Evolutionary conservation across 2,329 filamentous ascomycete genomes (phyloP).

Genomic region (Ophiostoma australiae): DNA sequence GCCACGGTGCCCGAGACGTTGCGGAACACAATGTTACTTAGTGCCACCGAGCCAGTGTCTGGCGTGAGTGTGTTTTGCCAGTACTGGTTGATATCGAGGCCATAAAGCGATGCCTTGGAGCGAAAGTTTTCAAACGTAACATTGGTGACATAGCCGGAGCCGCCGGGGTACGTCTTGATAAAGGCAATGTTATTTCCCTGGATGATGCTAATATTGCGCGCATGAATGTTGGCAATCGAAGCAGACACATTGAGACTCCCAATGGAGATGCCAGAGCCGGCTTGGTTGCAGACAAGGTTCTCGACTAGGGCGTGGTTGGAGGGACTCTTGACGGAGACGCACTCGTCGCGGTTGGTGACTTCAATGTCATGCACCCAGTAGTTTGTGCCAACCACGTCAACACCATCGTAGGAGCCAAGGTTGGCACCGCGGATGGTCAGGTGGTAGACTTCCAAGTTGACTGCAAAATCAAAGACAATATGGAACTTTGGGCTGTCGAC

Average conservation of each 20-base stretch:
- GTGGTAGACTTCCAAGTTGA: constrained; percentile 4
- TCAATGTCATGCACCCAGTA: constrained; percentile 12
- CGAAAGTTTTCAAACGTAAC: constrained; percentile 9
- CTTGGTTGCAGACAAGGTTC: constrained; percentile 3
- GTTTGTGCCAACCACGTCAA: constrained; percentile 10
- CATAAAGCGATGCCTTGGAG: constrained; percentile 4
- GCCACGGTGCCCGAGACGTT: neutral
- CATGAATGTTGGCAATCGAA: constrained; percentile 5
- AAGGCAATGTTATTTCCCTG: constrained; percentile 12
- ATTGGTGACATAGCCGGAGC: constrained; percentile 4
- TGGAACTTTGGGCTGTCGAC: constrained; percentile 12
- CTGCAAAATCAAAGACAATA: constrained; percentile 6
- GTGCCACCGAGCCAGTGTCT: neutral
- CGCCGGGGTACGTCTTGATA: constrained; percentile 12
- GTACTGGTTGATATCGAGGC: constrained; percentile 8
- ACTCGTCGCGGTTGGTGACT: constrained; percentile 11
- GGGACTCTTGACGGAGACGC: constrained; percentile 9
- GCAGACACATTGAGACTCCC: constrained; percentile 12
- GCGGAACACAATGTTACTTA: neutral
- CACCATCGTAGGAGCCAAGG: neutral
- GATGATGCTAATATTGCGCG: constrained; percentile 8
- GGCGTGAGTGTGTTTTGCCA: neutral
- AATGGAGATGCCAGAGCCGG: constrained; percentile 9
- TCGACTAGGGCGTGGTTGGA: constrained; percentile 6
- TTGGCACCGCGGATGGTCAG: constrained; percentile 13